Evolutionary conservation across 1,284 basidiomycete species (phyloP), one percentile per base, ranked within the genome.

Genomic region (Leccinum olivaceoglutinosum): DNA sequence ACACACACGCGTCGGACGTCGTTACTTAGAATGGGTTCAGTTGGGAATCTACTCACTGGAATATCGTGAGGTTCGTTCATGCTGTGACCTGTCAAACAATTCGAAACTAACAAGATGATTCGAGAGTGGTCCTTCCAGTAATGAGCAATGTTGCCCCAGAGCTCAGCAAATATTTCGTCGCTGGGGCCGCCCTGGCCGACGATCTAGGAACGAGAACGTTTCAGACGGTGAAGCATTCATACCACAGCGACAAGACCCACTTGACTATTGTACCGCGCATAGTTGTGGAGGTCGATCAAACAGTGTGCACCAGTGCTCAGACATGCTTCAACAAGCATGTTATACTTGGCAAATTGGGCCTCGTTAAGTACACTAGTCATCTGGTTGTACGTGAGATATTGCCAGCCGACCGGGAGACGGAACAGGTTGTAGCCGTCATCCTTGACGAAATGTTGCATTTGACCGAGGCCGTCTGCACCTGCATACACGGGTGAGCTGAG

Each of bases 141-240:
- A 4, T 77, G 67, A 1, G 86, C 86, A 55, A 88, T 74, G 38
- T 77, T 73, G 39, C 73, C 71, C 86, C 86, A 88, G 25, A 85
- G 71, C 2, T 70, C 73, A 3, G 85, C 85, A 66, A 87, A 85
- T 59, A 82, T 68, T 0, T 76, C 81, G 67, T 86, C 81, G 12
- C 79, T 79, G 1, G 87, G 86, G 3, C 85, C 85, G 51, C 84
- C 86, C 69, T 85, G 83, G 2, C 85, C 85, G 36, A 87, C 80
- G 58, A 85, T 83, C 80, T 82, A 57, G 18, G 6, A 6, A 46
- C 2, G 2, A 12, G 7, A 34, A 16, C 34, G 36, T 21, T 9
- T 68, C 54, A 61, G 49, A 53, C 12, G 8, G n/a, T 34, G 25
- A 60, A 16, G 12, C 54, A 11, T 49, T 49, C 18, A 21, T 12